Percentiles rank a stretch among this genome's conserved stretches.
Conservation (phyloP, 352 stramenopile species). For the Achlya hypogyna region DNA sequence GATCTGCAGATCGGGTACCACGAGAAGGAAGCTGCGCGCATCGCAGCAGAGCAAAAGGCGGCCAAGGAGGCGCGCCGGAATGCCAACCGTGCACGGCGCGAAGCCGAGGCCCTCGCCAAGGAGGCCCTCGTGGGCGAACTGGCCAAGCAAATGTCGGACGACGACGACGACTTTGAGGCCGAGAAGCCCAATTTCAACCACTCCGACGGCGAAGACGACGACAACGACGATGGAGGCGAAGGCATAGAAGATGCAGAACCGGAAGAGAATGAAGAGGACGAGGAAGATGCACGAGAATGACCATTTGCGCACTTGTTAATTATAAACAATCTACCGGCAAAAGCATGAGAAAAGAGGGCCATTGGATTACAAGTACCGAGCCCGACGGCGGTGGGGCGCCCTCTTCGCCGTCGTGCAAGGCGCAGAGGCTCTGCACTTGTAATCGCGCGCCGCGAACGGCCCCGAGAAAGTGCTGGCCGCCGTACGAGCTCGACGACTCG, state of each 20-base stretch:
- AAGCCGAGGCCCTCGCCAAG: constrained; percentile 45
- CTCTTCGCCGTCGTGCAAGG: constrained; percentile 49
- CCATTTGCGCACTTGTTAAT: too few species aligned
- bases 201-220: constrained; percentile 19
- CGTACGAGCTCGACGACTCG: constrained; percentile 44
- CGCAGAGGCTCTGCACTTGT: constrained; percentile 57
- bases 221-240: constrained; percentile 23
- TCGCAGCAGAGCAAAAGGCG: constrained; percentile 35
- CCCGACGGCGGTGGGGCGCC: constrained; percentile 14
- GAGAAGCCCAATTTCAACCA: constrained; percentile 23
- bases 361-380: background rate
- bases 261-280: constrained; percentile 6
- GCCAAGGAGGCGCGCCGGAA: constrained; percentile 42
- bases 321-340: constrained; percentile 5
- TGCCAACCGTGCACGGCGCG: constrained; percentile 39
- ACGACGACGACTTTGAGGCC: constrained; percentile 16
- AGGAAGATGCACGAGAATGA: background rate
- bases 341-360: background rate
- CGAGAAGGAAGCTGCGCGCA: constrained; percentile 45
- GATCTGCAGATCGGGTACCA: constrained; percentile 53
- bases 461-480: constrained; percentile 59
- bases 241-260: constrained; percentile 21
- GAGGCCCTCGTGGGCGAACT: constrained; percentile 45
- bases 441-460: constrained; percentile 62
- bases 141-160: constrained; percentile 15